Conservation (phyloP, 2,329 filamentous ascomycete genomes). For the Fusarium equiseti region DNA sequence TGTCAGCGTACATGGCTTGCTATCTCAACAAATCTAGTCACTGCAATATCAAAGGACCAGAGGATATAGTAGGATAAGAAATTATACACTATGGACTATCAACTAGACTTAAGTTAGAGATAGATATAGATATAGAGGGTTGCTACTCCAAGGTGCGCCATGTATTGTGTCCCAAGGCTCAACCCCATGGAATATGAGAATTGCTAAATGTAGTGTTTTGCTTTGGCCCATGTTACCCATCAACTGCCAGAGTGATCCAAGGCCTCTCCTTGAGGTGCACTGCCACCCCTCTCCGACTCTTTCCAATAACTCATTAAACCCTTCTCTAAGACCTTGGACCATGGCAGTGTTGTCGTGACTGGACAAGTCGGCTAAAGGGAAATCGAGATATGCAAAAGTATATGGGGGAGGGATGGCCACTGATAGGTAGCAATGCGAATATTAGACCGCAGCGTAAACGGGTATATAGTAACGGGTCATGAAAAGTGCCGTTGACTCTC, state of each 20-base stretch:
- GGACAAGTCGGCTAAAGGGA: slow-evolving; percentile 20
- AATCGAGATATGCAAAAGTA: slow-evolving; percentile 27
- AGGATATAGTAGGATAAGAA: slow-evolving; percentile 43
- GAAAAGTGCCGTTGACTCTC: slow-evolving; percentile 40
- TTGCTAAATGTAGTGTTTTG: slow-evolving; percentile 44
- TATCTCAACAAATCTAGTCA: background rate
- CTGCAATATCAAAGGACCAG: slow-evolving; percentile 8
- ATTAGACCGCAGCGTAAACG: slow-evolving; percentile 49
- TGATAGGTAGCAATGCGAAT: slow-evolving; percentile 47
- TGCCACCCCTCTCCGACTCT: slow-evolving; percentile 30
- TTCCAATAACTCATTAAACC: slow-evolving; percentile 18
- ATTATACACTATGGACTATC: slow-evolving; percentile 56
- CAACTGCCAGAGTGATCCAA: slow-evolving; percentile 45
- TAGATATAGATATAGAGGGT: slow-evolving; percentile 45
- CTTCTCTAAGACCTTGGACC: slow-evolving; percentile 40
- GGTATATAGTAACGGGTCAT: slow-evolving; percentile 50
- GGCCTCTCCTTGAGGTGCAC: slow-evolving; percentile 40
- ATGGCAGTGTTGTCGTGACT: slow-evolving; percentile 34
- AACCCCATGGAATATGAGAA: slow-evolving; percentile 41
- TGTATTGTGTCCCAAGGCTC: slow-evolving; percentile 41
- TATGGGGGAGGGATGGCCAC: slow-evolving; percentile 36
- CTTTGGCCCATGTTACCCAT: slow-evolving; percentile 37
- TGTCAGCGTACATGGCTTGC: background rate
- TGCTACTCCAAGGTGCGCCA: slow-evolving; percentile 48
- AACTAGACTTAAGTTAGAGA: slow-evolving; percentile 8